phyloP scores from a whole-genome alignment of 371 early-diverging fungal genomes.

The Mucor velutinosus region DNA sequence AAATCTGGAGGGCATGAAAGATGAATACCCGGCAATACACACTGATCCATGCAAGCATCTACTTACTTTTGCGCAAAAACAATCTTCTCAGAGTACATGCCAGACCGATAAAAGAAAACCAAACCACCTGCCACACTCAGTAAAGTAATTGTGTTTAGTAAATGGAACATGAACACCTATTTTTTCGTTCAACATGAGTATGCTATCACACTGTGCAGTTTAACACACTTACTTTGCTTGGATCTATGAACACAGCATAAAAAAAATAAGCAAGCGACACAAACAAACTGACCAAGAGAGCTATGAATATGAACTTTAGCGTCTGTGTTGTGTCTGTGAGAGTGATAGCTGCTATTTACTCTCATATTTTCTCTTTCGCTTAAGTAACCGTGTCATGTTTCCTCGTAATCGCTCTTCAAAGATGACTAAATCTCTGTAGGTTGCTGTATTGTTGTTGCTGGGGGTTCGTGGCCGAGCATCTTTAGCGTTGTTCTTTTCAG shows the following conservation, averaged over 20 bases:
- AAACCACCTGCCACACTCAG: slow-evolving; percentile 41
- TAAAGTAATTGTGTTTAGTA: slow-evolving; percentile 39
- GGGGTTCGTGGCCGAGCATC: slow-evolving; percentile 4
- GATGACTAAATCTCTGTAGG: slow-evolving; percentile 67
- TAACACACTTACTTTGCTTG: slow-evolving; percentile 42
- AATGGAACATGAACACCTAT: slow-evolving; percentile 37
- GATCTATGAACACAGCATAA: slow-evolving; percentile 54
- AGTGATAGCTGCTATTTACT: slow-evolving; percentile 33
- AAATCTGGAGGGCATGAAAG: slow-evolving; percentile 42
- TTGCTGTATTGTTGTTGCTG: slow-evolving; percentile 37
- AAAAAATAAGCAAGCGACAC: slow-evolving; percentile 43
- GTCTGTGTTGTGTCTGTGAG: neutral
- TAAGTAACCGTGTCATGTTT: slow-evolving; percentile 57
- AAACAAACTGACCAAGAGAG: slow-evolving; percentile 35
- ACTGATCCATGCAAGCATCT: neutral
- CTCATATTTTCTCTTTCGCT: slow-evolving; percentile 67
- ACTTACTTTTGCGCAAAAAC: slow-evolving; percentile 66
- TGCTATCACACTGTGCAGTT: neutral
- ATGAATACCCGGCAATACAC: neutral
- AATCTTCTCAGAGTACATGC: slow-evolving; percentile 68
- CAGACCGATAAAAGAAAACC: slow-evolving; percentile 60
- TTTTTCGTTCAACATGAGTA: neutral
- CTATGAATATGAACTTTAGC: slow-evolving; percentile 14
- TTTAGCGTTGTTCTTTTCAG: neutral
- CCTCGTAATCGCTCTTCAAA: slow-evolving; percentile 70